These are phyloP conservation scores for Glonium stellatum DNA, from an alignment of 495 filamentous ascomycete genomes.

Conservation along the genomic window DNA sequence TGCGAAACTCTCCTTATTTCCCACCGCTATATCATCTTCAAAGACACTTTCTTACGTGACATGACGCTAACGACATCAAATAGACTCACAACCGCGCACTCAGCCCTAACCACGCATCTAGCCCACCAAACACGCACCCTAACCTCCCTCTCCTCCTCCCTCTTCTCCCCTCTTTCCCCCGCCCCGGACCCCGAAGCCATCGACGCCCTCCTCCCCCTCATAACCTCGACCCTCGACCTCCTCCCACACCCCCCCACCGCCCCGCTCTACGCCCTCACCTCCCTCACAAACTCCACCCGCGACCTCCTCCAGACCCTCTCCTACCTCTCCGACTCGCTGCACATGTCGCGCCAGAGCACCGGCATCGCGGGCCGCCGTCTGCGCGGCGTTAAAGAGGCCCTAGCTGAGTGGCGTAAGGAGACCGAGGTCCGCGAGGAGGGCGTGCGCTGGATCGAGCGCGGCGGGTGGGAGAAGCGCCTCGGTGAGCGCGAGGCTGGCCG, in stretches of 20 bases:
- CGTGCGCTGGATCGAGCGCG: constrained; percentile 67
- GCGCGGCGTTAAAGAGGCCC: constrained; percentile 67
- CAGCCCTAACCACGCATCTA: constrained; percentile 74
- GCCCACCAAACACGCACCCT: constrained; percentile 77
- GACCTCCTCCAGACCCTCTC: constrained; percentile 76
- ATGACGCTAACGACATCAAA: constrained; percentile 1
- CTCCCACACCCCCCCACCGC: constrained; percentile 54
- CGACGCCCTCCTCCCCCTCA: constrained; percentile 47
- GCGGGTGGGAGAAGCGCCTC: constrained; percentile 72
- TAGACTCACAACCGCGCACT: constrained; percentile 82
- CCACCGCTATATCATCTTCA: not conserved
- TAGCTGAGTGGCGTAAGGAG: constrained; percentile 75
- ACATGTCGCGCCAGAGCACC: constrained; percentile 87
- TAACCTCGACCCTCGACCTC: constrained; percentile 41
- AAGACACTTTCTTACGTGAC: too few relatives aligned
- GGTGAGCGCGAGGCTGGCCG: constrained; percentile 66
- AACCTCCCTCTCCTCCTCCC: constrained; percentile 69
- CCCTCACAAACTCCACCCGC: constrained; percentile 66
- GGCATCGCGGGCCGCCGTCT: constrained; percentile 69
- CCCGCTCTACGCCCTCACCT: constrained; percentile 68
- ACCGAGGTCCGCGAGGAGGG: constrained; percentile 75
- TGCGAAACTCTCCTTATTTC: constrained; percentile 14
- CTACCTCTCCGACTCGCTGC: constrained; percentile 81
- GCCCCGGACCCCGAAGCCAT: constrained; percentile 38
- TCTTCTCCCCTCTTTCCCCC: constrained; percentile 52